These are phyloP conservation scores for Lanmaoa rubissima DNA, from an alignment of 768 basidiomycete species.

Conservation along the genomic window DNA sequence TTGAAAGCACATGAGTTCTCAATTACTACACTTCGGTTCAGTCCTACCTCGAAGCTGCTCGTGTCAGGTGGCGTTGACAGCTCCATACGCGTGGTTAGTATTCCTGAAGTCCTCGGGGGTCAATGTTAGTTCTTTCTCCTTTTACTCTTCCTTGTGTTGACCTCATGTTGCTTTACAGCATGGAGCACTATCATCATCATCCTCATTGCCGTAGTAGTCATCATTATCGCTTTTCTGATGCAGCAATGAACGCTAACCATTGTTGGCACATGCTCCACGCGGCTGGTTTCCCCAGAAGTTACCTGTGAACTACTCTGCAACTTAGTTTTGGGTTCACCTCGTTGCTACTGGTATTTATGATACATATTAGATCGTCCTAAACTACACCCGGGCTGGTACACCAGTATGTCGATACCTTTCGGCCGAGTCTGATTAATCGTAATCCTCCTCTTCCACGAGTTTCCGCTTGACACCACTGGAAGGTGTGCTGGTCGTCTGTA, in stretches of 20 bases:
- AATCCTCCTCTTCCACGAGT: conserved; percentile 84
- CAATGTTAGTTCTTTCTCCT: conserved; percentile 47
- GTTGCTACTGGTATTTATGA: conserved; percentile 24
- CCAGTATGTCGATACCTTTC: conserved; percentile 4
- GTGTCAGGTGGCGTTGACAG: conserved; percentile 92
- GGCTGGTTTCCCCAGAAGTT: not conserved
- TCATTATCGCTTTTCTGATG: conserved; percentile 43
- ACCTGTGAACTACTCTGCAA: not conserved
- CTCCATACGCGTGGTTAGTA: conserved; percentile 72
- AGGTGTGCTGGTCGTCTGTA: conserved; percentile 51
- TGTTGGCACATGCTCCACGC: not conserved
- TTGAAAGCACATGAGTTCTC: conserved; percentile 95
- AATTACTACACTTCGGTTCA: conserved; percentile 86
- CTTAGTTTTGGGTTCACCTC: not conserved
- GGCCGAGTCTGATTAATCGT: conserved; percentile 48
- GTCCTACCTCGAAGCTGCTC: conserved; percentile 73
- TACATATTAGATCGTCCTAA: conserved; percentile 28
- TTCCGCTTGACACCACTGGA: conserved; percentile 73
- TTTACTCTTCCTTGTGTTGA: conserved; percentile 25
- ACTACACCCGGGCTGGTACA: conserved; percentile 3
- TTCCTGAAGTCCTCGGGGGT: conserved; percentile 55
- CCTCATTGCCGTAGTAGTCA: conserved; percentile 41
- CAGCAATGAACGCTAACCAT: conserved; percentile 22
- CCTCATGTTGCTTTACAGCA: conserved; percentile 31
- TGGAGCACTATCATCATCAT: conserved; percentile 41